phyloP scores from a whole-genome alignment of 169 alveolate species.

The Cryptosporidium ubiquitum region DNA sequence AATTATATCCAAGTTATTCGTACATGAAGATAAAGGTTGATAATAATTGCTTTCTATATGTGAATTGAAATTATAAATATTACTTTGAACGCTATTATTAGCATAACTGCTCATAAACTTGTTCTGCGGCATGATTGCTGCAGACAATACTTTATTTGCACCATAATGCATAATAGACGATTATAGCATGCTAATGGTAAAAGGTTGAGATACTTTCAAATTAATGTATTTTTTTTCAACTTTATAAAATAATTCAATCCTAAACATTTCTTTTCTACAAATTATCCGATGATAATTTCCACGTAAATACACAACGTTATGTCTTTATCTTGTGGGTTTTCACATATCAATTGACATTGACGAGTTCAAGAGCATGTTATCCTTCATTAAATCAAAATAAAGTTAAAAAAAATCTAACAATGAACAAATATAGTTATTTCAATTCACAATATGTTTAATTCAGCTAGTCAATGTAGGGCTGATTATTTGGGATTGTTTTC shows the following conservation, averaged over 20 bases:
- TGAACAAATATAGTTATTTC: neutral
- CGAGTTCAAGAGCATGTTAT: too few species aligned
- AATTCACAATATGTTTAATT: neutral
- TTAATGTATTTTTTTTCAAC: neutral
- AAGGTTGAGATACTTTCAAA: neutral
- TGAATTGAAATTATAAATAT: neutral
- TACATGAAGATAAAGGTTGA: neutral
- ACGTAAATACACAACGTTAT: constrained; percentile 70
- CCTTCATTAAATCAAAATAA: too few species aligned
- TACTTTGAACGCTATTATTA: neutral
- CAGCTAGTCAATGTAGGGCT: neutral
- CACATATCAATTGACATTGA: neutral
- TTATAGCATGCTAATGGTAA: constrained; percentile 2
- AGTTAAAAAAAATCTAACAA: too few species aligned
- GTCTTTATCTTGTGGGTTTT: constrained; percentile 68
- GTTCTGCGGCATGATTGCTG: constrained; percentile 46
- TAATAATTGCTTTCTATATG: neutral
- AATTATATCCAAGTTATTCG: constrained; percentile 10
- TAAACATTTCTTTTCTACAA: neutral
- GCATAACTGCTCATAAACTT: neutral
- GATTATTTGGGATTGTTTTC: constrained; percentile 11
- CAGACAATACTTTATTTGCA: constrained; percentile 17
- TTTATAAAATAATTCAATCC: neutral
- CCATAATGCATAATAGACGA: constrained; percentile 60
- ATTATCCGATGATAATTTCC: constrained; percentile 30